Percentiles rank a stretch among this genome's conserved stretches.
phyloP scores from a whole-genome alignment of 257 asterid species.

The Capsicum rhomboideum region DNA sequence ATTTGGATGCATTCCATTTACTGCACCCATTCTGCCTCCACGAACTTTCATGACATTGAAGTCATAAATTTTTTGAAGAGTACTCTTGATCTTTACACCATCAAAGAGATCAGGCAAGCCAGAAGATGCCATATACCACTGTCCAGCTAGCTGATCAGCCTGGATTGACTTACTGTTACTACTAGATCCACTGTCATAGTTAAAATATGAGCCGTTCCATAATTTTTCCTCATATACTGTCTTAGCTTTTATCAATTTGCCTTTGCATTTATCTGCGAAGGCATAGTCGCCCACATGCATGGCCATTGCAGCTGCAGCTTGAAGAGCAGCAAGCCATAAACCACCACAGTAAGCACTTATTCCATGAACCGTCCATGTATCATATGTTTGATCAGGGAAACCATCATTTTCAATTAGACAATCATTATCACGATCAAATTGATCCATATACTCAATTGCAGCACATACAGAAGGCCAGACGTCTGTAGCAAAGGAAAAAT shows the following conservation, averaged over 20 bases:
- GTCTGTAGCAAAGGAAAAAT: slow-evolving; percentile 69
- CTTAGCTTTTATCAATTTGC: slow-evolving; percentile 58
- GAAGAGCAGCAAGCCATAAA: slow-evolving; percentile 96
- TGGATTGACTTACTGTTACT: slow-evolving; percentile 89
- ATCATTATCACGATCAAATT: slow-evolving; percentile 78
- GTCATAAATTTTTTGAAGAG: slow-evolving; percentile 78
- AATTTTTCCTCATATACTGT: slow-evolving; percentile 60
- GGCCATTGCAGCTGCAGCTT: slow-evolving; percentile 94
- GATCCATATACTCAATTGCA: slow-evolving; percentile 97
- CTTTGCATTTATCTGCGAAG: slow-evolving; percentile 65
- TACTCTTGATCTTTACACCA: slow-evolving; percentile 48
- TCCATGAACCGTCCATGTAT: slow-evolving; percentile 96
- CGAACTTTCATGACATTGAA: slow-evolving; percentile 79
- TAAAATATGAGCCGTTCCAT: slow-evolving; percentile 92
- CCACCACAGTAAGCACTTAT: slow-evolving; percentile 93
- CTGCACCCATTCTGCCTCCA: slow-evolving; percentile 96
- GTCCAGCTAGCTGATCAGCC: slow-evolving; percentile 95
- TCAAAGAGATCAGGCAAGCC: slow-evolving; percentile 91
- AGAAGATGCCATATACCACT: slow-evolving; percentile 92
- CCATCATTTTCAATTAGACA: slow-evolving; percentile 92
- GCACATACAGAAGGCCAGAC: slow-evolving; percentile 98
- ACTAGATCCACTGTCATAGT: slow-evolving; percentile 93
- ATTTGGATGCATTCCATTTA: slow-evolving; percentile 92
- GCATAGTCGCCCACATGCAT: slow-evolving; percentile 67
- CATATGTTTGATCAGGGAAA: slow-evolving; percentile 95